Conservation (phyloP, 768 basidiomycete genomes). For the Clavaria fumosa region DNA sequence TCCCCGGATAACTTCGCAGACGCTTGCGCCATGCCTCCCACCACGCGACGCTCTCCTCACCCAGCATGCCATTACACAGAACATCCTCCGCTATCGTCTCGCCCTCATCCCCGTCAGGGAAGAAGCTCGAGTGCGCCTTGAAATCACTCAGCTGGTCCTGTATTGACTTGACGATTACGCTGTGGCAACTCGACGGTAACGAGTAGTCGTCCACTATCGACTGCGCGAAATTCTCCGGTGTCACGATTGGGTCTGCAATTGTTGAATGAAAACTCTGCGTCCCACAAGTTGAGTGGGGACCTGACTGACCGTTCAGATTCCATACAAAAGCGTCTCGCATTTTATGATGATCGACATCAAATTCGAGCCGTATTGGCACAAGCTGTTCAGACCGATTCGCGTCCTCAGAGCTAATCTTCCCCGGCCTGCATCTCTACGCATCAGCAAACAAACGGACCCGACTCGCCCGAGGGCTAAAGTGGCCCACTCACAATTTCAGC, state of each 20-base stretch:
- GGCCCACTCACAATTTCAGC: slow-evolving; percentile 53
- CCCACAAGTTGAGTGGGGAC: not conserved
- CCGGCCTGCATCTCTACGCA: slow-evolving; percentile 30
- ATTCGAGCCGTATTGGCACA: slow-evolving; percentile 89
- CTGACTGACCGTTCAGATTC: slow-evolving; percentile 87
- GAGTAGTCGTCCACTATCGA: slow-evolving; percentile 84
- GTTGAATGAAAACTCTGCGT: not conserved
- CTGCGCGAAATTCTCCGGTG: slow-evolving; percentile 82
- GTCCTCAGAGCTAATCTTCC: slow-evolving; percentile 38
- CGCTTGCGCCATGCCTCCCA: slow-evolving; percentile 63
- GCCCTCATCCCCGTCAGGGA: slow-evolving; percentile 33
- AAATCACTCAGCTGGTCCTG: slow-evolving; percentile 79
- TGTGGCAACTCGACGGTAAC: slow-evolving; percentile 48
- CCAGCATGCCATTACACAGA: slow-evolving; percentile 26
- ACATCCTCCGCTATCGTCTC: slow-evolving; percentile 16
- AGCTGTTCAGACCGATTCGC: slow-evolving; percentile 62
- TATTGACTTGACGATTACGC: slow-evolving; percentile 63
- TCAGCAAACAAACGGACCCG: slow-evolving; percentile 6
- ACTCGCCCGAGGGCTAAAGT: slow-evolving; percentile 7
- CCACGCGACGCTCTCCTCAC: slow-evolving; percentile 38
- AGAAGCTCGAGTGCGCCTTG: slow-evolving; percentile 47
- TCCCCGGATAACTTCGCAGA: slow-evolving; percentile 23
- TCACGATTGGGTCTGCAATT: slow-evolving; percentile 68
- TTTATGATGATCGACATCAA: slow-evolving; percentile 88
- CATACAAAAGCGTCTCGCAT: slow-evolving; percentile 95